A percentile compares a stretch with the other conserved stretches of the same genome.
Conservation (phyloP, 169 alveolate species). For the Hammondia hammondi region DNA sequence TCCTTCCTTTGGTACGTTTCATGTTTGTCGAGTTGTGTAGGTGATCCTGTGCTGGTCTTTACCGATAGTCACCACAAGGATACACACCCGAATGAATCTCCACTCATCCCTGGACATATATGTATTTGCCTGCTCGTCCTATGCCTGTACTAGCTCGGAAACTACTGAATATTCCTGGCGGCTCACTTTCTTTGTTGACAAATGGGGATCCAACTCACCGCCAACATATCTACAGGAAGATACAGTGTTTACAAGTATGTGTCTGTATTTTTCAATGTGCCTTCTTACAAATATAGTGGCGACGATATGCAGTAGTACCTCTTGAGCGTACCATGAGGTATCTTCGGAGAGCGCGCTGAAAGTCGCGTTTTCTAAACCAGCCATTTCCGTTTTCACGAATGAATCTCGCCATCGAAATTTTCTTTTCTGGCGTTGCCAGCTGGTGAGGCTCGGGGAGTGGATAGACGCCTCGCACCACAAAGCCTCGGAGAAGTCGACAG, state of each 20-base stretch:
- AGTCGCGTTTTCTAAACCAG: background rate
- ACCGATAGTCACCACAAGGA: background rate
- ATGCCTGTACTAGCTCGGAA: background rate
- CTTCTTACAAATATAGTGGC: background rate
- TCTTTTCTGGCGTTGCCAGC: background rate
- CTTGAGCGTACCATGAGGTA: conserved; percentile 3
- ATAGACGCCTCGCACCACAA: background rate
- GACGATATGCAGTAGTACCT: background rate
- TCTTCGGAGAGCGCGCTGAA: background rate
- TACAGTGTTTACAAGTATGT: background rate
- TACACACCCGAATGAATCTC: background rate
- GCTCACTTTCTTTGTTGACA: background rate
- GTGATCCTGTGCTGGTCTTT: background rate
- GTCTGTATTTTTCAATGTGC: background rate
- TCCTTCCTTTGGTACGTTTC: too few relatives aligned
- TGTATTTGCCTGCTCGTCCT: background rate
- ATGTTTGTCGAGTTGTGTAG: background rate
- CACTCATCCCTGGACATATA: background rate
- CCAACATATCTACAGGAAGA: background rate
- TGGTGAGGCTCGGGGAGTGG: conserved; percentile 10
- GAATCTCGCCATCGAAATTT: background rate
- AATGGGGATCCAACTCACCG: background rate
- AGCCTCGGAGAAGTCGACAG: background rate
- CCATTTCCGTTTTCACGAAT: background rate
- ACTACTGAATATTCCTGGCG: background rate